Percentiles rank a stretch among this genome's conserved stretches.
These are phyloP conservation scores for Multifurca ochricompacta DNA, from an alignment of 768 basidiomycete genomes.

Conservation along the genomic window DNA sequence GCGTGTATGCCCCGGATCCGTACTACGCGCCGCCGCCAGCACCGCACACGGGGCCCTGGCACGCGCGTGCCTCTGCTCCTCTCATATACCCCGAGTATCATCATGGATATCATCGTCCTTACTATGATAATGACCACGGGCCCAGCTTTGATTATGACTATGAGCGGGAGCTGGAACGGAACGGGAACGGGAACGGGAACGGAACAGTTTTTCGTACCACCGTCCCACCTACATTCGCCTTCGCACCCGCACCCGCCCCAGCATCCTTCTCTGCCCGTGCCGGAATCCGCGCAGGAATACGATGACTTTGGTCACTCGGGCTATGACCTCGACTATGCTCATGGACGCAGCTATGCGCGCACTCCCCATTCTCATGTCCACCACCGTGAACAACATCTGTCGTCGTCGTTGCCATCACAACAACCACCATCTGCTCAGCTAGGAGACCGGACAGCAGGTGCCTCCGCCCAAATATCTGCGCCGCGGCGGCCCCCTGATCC, in stretches of 20 bases:
- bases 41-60: constrained; percentile 10
- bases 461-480: not conserved
- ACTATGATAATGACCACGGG: not conserved
- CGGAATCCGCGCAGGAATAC: not conserved
- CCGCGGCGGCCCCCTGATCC: not conserved
- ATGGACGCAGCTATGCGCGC: not conserved
- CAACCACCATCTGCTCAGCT: not conserved
- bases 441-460: not conserved
- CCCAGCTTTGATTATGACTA: constrained; percentile 1
- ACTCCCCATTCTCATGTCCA: not conserved
- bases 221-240: not conserved
- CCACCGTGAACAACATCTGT: not conserved
- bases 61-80: not conserved
- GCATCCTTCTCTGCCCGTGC: no score
- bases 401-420: not conserved
- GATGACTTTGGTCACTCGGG: constrained; percentile 3
- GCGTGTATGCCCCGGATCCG: constrained; percentile 7
- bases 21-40: constrained; percentile 12
- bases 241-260: not conserved
- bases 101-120: not conserved
- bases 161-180: no score
- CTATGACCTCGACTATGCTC: not conserved
- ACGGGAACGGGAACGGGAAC: no score
- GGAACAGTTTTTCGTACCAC: no score
- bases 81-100: not conserved